Evolutionary conservation across 441 rosid genomes (phyloP).

Genomic region (Iberis amara): DNA sequence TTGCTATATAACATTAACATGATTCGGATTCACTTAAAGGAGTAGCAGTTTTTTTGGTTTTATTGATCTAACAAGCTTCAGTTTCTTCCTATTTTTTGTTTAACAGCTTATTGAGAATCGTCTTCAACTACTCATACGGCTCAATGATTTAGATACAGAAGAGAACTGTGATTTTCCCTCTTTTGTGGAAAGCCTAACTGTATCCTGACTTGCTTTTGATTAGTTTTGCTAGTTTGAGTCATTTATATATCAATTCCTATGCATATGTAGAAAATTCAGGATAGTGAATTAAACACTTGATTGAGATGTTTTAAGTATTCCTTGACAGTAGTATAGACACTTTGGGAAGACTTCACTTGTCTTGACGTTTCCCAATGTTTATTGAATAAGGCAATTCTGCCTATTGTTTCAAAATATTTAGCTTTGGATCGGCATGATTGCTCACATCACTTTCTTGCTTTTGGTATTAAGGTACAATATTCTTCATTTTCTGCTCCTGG

Average conservation of each 20-base stretch:
- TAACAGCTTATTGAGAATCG: slow-evolving; percentile 62
- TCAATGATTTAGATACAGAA: slow-evolving; percentile 36
- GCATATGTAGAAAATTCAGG: neutral
- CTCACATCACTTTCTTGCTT: slow-evolving; percentile 40
- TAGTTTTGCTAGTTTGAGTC: neutral
- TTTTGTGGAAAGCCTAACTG: slow-evolving; percentile 43
- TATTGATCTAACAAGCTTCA: slow-evolving; percentile 12
- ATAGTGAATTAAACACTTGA: neutral
- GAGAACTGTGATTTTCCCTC: slow-evolving; percentile 40
- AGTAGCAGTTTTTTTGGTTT: neutral
- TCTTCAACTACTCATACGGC: slow-evolving; percentile 40
- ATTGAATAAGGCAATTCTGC: slow-evolving; percentile 59
- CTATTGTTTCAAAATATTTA: slow-evolving; percentile 50
- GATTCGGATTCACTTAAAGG: slow-evolving; percentile 4
- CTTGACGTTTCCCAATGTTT: slow-evolving; percentile 73
- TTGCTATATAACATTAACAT: slow-evolving; percentile 5
- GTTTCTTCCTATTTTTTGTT: neutral
- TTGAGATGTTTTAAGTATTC: slow-evolving; percentile 17
- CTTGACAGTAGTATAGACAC: slow-evolving; percentile 46
- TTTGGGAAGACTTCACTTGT: slow-evolving; percentile 89
- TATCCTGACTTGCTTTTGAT: slow-evolving; percentile 37
- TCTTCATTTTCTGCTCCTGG: neutral
- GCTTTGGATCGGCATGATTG: slow-evolving; percentile 44
- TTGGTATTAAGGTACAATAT: slow-evolving; percentile 56
- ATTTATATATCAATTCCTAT: neutral